Evolutionary conservation across 192 early-diverging fungal species (phyloP), one percentile per base, ranked within the genome.

Genomic region (Coemansia sp.): DNA sequence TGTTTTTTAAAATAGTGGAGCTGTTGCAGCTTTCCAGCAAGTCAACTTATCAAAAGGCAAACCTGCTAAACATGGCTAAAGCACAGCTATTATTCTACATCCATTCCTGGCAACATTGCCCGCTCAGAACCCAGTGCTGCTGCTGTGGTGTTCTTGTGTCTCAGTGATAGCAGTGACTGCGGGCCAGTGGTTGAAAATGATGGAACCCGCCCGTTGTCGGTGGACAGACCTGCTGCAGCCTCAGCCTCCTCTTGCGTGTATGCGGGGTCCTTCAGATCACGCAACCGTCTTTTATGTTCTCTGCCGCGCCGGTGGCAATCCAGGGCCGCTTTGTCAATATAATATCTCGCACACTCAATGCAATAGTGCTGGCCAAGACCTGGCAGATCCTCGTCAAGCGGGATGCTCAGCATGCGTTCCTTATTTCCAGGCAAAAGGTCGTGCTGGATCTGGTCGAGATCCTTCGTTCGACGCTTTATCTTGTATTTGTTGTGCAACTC

Each of bases 401-500:
- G 84, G 58, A 85, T 73, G 36, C 83, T 87, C 52, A 86, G 78
- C 62, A 90, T 74, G 60, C 88, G 88, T 22, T 66, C 68, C 9
- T 82, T 82, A 67, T 90, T 89, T 51, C 87, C 90, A 19, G 89
- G 90, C 64, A 82, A 80, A 76, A 98, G 74, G 81, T 97, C 94
- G 27, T 91, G 90, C 64, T 94, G 91, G 68, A 98, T 92, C 82
- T 97, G 94, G 85, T 98, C 96, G 7, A 98, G 80, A 84, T 97
- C 95, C 84, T 93, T 91, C 59, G 87, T 88, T 68, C 94, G 90
- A 27, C 90, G 88, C 71, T 92, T 87, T 52, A 94, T 96, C 59
- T 93, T 85, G 74, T 86, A 87, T 66, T 87, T 87, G 68, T 92
- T 89, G 74, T 90, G 89, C 56, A 91, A 78, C 84, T 95, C 94